Base-by-base conservation (phyloP, 2,329 filamentous ascomycete genomes). In the Aspergillus unguis region DNA sequence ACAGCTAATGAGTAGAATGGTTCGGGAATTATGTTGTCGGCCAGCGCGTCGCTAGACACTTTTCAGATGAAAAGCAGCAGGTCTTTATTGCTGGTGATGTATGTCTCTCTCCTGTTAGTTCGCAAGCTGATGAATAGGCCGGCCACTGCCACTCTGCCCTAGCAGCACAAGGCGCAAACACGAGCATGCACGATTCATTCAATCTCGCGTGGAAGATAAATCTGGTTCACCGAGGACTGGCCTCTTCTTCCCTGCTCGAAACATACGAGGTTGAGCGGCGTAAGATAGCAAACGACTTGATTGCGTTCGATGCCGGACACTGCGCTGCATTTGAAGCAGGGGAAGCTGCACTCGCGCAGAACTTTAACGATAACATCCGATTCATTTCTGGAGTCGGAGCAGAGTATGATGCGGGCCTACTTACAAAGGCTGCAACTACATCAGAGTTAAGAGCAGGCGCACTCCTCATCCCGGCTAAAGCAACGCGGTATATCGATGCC, bases 381-480 rank as follows among this genome's bases (percentile, higher is more conserved):
- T 90, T 90, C 71, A 90, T 89, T 59, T 87, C 85, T 0, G 86
- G 86, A 10, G 80, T 87, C 31, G 86, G 86, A 1, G 85, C 85
- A 3, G 82, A 83, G 65, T 90, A 90, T 67, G 78, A 77, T 5
- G 72, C 79, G 44, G 85, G 87, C 55, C 73, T 80, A 4, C 80
- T 87, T 62, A 90, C 43, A 1, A 35, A 10, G 28, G 31, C 1
- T 5, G 26, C 32, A 4, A 32, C 4, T 23, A 9, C 8, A 29
- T 17, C 4, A 11, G 59, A 43, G 67, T 62, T 80, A 0, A 69
- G 62, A 27, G 69, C 74, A 0, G 75, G 75, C 0, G 61, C 65
- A 5, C 64, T 83, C 25, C 75, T 88, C 27, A 80, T 84, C 3
- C 87, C 87, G 2, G 85, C 85, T 37, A 87, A 83, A 69, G 86